Percentiles rank a stretch among this genome's conserved stretches.
Conservation (phyloP, 345 rosid genomes). For the Euphorbia tirucalli region DNA sequence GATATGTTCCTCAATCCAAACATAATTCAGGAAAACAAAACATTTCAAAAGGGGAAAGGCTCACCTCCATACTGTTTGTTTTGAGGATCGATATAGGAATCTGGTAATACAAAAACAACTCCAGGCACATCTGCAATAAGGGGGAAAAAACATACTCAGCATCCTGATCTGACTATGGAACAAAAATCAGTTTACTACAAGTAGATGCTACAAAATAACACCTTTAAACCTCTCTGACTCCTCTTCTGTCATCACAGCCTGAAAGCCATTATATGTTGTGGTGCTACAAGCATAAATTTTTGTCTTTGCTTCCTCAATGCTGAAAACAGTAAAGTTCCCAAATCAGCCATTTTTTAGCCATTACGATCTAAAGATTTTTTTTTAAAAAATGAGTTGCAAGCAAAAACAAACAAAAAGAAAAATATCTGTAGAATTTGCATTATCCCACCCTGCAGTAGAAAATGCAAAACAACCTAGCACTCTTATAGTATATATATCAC, state of each 20-base stretch:
- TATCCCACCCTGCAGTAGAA: not conserved
- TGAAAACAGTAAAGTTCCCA: slow-evolving; percentile 29
- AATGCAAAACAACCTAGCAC: not conserved
- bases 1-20: not conserved
- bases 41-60: slow-evolving; percentile 8
- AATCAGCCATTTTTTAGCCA: not conserved
- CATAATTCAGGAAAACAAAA: not conserved
- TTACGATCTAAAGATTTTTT: not conserved
- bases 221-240: slow-evolving; percentile 79
- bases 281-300: slow-evolving; percentile 97
- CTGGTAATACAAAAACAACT: slow-evolving; percentile 83
- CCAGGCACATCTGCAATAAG: slow-evolving; percentile 61
- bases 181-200: not conserved
- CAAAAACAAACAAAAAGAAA: not conserved
- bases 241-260: slow-evolving; percentile 82
- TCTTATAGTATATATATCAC: not conserved
- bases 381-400: not conserved
- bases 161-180: not conserved
- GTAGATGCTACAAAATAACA: not conserved
- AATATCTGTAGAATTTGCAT: not conserved
- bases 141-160: slow-evolving; percentile 18
- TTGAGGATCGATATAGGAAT: slow-evolving; percentile 84
- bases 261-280: slow-evolving; percentile 90
- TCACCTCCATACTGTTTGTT: slow-evolving; percentile 94
- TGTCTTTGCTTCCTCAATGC: slow-evolving; percentile 81